phyloP scores from a whole-genome alignment of 2,329 filamentous ascomycete species.

The Fusarium oxysporum region DNA sequence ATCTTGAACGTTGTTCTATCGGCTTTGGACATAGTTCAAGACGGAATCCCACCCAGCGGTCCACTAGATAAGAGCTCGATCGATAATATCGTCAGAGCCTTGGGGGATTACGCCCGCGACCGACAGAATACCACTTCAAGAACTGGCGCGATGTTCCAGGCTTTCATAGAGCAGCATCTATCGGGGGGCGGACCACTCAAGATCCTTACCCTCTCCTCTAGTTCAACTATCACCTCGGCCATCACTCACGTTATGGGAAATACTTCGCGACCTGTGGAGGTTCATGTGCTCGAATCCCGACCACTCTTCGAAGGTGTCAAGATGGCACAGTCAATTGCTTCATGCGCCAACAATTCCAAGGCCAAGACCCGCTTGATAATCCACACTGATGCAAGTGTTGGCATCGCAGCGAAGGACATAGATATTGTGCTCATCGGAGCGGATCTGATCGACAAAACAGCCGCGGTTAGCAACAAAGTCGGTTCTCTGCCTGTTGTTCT shows the following conservation, averaged over 20 bases:
- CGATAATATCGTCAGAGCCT: slow-evolving; percentile 35
- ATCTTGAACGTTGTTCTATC: slow-evolving; percentile 64
- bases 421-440: slow-evolving; percentile 73
- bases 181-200: slow-evolving; percentile 50
- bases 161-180: slow-evolving; percentile 47
- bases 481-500: slow-evolving; percentile 71
- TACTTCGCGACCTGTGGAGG: slow-evolving; percentile 57
- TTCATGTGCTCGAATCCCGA: slow-evolving; percentile 74
- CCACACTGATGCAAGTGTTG: slow-evolving; percentile 70
- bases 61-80: slow-evolving; percentile 14
- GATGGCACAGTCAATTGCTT: slow-evolving; percentile 63
- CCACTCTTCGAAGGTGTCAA: slow-evolving; percentile 74
- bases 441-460: slow-evolving; percentile 68
- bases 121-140: slow-evolving; percentile 44
- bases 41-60: slow-evolving; percentile 37
- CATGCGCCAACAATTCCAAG: slow-evolving; percentile 49
- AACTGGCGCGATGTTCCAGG: slow-evolving; percentile 52
- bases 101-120: slow-evolving; percentile 29
- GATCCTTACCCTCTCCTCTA: slow-evolving; percentile 71
- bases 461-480: slow-evolving; percentile 74
- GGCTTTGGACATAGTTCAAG: slow-evolving; percentile 56
- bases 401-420: slow-evolving; percentile 61
- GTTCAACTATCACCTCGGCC: slow-evolving; percentile 67
- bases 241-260: slow-evolving; percentile 57
- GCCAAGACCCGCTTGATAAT: slow-evolving; percentile 55